Percentiles rank a stretch among this genome's conserved stretches.
These are phyloP conservation scores for Auricularia cornea DNA, from an alignment of 768 basidiomycete genomes.

Conservation along the genomic window DNA sequence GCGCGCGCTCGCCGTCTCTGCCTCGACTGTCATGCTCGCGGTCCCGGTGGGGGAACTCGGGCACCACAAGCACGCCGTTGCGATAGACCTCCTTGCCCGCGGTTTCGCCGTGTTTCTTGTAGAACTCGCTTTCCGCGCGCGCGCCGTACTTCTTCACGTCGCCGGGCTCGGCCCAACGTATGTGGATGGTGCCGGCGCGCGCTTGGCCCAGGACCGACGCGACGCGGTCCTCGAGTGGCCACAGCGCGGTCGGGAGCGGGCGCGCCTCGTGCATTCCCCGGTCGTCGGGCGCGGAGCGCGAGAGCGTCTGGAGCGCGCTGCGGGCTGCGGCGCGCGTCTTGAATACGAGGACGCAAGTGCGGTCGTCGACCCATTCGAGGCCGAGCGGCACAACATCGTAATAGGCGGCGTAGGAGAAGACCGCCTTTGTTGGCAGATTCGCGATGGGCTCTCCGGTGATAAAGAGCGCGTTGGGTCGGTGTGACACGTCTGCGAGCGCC, in stretches of 20 bases:
- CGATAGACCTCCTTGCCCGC: constrained; percentile 48
- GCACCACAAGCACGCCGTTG: background rate
- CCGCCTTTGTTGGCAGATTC: constrained; percentile 62
- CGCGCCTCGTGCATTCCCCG: constrained; percentile 45
- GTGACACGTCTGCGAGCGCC: constrained; percentile 8
- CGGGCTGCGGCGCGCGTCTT: constrained; percentile 44
- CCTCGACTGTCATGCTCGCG: constrained; percentile 1
- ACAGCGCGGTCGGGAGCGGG: constrained; percentile 61
- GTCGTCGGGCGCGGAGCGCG: constrained; percentile 30
- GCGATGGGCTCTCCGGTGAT: constrained; percentile 66
- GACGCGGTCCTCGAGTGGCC: constrained; percentile 76
- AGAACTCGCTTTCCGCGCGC: constrained; percentile 65
- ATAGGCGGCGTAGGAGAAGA: constrained; percentile 77
- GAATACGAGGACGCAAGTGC: constrained; percentile 73
- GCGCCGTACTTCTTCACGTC: constrained; percentile 78
- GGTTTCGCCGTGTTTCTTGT: constrained; percentile 57
- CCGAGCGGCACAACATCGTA: constrained; percentile 61
- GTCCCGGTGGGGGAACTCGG: background rate
- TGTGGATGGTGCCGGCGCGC: constrained; percentile 53
- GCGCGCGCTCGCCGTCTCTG: background rate
- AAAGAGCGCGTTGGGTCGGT: constrained; percentile 61
- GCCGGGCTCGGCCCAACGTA: constrained; percentile 66
- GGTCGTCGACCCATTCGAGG: constrained; percentile 83
- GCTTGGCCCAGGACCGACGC: constrained; percentile 62
- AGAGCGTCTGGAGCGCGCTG: constrained; percentile 7